Conservation (phyloP, 768 basidiomycete species). For the Termitomyces sp. region DNA sequence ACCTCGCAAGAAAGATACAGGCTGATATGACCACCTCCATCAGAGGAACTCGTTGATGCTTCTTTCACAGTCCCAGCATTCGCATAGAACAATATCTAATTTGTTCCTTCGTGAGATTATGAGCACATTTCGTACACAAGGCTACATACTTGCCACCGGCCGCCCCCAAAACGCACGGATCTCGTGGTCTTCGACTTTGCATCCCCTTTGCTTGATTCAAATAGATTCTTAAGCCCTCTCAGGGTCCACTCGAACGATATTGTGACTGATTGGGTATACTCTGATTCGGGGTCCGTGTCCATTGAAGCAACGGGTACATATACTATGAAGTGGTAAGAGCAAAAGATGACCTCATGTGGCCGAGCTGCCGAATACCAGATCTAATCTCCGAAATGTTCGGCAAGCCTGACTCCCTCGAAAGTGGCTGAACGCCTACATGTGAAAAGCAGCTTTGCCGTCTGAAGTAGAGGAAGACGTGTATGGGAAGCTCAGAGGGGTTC, state of each 20-base stretch:
- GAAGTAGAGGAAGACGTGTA: too few relatives aligned
- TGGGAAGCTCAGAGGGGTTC: too few relatives aligned
- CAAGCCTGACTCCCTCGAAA: too few relatives aligned
- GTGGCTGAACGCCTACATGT: too few relatives aligned
- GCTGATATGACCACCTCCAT: slow-evolving; percentile 52
- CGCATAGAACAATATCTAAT: slow-evolving; percentile 76
- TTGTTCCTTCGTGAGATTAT: not conserved
- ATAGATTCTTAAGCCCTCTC: slow-evolving; percentile 61
- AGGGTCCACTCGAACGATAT: slow-evolving; percentile 78
- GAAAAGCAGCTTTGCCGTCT: too few relatives aligned
- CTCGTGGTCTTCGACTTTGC: slow-evolving; percentile 74
- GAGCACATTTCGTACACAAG: not conserved
- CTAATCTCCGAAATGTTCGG: too few relatives aligned
- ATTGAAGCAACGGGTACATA: not conserved
- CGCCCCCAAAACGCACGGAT: slow-evolving; percentile 71
- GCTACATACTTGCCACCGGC: slow-evolving; percentile 62
- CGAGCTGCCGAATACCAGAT: too few relatives aligned
- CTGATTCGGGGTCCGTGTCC: slow-evolving; percentile 23
- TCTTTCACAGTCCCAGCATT: slow-evolving; percentile 68
- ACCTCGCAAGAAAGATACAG: slow-evolving; percentile 83
- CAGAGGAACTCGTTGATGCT: slow-evolving; percentile 18
- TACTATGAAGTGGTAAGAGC: too few relatives aligned
- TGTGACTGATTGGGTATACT: slow-evolving; percentile 47
- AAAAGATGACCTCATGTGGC: too few relatives aligned
- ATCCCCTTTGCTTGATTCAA: slow-evolving; percentile 77